phyloP scores from a whole-genome alignment of 768 basidiomycete species.

The Galerina sulciceps region DNA sequence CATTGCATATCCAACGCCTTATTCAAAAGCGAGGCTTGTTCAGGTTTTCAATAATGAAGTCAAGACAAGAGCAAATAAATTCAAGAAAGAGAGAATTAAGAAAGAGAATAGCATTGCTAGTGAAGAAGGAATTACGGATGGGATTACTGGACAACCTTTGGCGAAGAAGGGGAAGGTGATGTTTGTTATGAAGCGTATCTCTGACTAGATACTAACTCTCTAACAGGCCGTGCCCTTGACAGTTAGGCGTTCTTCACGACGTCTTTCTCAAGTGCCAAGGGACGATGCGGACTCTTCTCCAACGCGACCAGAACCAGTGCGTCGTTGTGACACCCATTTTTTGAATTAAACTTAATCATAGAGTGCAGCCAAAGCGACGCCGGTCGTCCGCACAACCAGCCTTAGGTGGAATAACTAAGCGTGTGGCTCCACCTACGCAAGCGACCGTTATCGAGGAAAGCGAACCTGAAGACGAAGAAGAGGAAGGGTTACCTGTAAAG shows the following conservation, averaged over 20 bases:
- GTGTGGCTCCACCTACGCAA: slow-evolving; percentile 36
- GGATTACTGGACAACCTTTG: slow-evolving; percentile 76
- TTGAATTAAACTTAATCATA: slow-evolving; percentile 16
- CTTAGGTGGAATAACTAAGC: slow-evolving; percentile 55
- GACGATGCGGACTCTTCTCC: slow-evolving; percentile 44
- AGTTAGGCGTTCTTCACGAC: slow-evolving; percentile 52
- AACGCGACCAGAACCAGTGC: slow-evolving; percentile 58
- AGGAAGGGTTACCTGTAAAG: slow-evolving; percentile 53
- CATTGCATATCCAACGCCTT: slow-evolving; percentile 71
- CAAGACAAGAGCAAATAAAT: slow-evolving; percentile 56
- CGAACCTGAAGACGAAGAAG: slow-evolving; percentile 76
- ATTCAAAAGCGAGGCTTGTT: slow-evolving; percentile 79
- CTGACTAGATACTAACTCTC: not conserved
- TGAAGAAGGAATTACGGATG: slow-evolving; percentile 83
- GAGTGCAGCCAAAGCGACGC: slow-evolving; percentile 70
- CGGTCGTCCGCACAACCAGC: slow-evolving; percentile 80
- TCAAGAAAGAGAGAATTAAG: slow-evolving; percentile 68
- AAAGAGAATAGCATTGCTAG: slow-evolving; percentile 74
- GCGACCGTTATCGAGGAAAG: slow-evolving; percentile 70
- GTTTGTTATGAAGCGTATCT: not conserved
- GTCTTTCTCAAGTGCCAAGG: slow-evolving; percentile 65
- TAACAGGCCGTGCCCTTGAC: slow-evolving; percentile 15
- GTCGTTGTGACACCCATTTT: slow-evolving; percentile 27
- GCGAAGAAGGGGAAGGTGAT: slow-evolving; percentile 50
- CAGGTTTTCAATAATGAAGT: slow-evolving; percentile 81